phyloP scores from a whole-genome alignment of 805 yeast genomes.

The Myxozyma lipomycoides region DNA sequence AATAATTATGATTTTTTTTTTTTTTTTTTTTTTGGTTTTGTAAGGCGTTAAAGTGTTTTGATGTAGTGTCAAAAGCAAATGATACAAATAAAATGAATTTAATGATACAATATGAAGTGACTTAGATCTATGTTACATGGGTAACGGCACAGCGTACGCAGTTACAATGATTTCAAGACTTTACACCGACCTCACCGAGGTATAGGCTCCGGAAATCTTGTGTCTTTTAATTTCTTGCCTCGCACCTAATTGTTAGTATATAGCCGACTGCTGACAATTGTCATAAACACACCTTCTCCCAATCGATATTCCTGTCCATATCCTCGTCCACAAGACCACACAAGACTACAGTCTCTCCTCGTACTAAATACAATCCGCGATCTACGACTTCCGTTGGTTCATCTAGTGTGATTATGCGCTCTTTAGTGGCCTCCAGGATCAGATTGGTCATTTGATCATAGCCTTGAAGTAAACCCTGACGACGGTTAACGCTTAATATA shows the following conservation, averaged over 20 bases:
- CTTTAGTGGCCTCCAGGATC: constrained; percentile 26
- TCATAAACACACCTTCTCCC: constrained; percentile 27
- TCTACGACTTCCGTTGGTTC: constrained; percentile 27
- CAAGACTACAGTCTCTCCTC: constrained; percentile 32
- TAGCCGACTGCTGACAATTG: neutral
- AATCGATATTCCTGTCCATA: constrained; percentile 28
- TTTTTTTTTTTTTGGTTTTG: neutral
- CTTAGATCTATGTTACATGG: too few relatives aligned
- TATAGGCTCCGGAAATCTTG: constrained; percentile 4
- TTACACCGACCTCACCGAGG: neutral
- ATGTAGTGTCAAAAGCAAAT: neutral
- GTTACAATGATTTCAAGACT: too few relatives aligned
- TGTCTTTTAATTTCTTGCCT: constrained; percentile 15
- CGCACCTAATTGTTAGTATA: constrained; percentile 16
- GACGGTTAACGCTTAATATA: neutral
- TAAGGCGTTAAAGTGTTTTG: neutral
- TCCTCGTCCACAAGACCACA: constrained; percentile 31
- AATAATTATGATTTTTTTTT: neutral
- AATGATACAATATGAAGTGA: too few relatives aligned
- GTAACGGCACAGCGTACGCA: too few relatives aligned
- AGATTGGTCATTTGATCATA: constrained; percentile 32
- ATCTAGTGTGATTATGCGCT: constrained; percentile 29
- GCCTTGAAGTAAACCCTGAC: constrained; percentile 31
- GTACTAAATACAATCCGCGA: constrained; percentile 29
- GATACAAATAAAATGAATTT: neutral